Conservation (phyloP, 345 rosid genomes). For the Rhodamnia rubescens region DNA sequence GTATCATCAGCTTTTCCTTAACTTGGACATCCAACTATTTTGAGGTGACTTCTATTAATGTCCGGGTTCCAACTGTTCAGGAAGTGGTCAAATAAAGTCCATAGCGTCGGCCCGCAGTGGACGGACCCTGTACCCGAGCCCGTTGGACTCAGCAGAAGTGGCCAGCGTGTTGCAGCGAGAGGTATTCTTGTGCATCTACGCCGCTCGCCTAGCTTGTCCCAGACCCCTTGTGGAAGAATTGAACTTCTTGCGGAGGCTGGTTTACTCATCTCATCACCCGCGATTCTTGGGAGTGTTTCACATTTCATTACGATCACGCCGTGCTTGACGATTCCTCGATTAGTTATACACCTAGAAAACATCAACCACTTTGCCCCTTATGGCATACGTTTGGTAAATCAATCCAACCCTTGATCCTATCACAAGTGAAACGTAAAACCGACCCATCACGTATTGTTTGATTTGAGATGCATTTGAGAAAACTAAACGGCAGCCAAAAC, state of each 20-base stretch:
- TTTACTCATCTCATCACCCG: not conserved
- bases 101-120: not conserved
- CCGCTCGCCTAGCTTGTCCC: not conserved
- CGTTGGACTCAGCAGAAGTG: not conserved
- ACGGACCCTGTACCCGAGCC: not conserved
- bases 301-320: not conserved
- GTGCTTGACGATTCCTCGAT: not conserved
- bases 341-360: not conserved
- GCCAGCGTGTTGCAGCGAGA: not conserved
- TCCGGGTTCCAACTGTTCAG: not conserved
- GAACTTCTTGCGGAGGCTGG: not conserved
- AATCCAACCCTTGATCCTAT: not conserved
- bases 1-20: not conserved
- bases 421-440: not conserved
- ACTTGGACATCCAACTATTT: not conserved
- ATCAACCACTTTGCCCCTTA: not conserved
- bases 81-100: too few relatives aligned
- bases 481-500: not conserved
- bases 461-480: not conserved
- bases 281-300: not conserved
- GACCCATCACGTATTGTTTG: not conserved
- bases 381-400: not conserved
- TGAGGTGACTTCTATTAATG: not conserved
- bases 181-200: not conserved
- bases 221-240: not conserved